Evolutionary conservation across 139 green algal species (phyloP).

Genomic region (Chlorella sorokiniana): DNA sequence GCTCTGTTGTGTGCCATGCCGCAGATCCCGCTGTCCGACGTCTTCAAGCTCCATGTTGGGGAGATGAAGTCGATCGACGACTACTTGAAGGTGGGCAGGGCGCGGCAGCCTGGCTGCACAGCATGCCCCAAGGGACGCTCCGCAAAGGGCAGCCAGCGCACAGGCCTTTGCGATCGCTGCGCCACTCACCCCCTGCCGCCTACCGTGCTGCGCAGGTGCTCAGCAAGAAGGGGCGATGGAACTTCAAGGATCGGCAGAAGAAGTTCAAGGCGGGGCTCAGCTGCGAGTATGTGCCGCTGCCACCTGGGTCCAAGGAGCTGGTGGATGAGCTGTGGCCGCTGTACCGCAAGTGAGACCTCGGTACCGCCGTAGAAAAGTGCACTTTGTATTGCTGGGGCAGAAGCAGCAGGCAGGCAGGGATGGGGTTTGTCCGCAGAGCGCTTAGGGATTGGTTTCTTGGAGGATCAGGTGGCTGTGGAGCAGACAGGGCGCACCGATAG

Average conservation of each 20-base stretch:
- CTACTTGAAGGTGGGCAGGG: slow-evolving; percentile 18
- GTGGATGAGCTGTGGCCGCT: slow-evolving; percentile 44
- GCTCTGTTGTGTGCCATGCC: background rate
- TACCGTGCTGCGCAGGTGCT: slow-evolving; percentile 9
- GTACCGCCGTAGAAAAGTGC: too few species aligned
- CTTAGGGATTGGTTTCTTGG: too few species aligned
- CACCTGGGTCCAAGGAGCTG: slow-evolving; percentile 25
- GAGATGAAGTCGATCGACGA: slow-evolving; percentile 47
- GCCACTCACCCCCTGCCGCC: too few species aligned
- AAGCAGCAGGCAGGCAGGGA: too few species aligned
- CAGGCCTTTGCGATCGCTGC: background rate
- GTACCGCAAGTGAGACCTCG: slow-evolving; percentile 24
- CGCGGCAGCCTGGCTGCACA: too few species aligned
- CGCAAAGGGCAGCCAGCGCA: too few species aligned
- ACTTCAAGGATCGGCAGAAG: slow-evolving; percentile 53
- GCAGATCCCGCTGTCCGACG: slow-evolving; percentile 39
- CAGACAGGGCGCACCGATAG: too few species aligned
- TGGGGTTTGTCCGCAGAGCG: too few species aligned
- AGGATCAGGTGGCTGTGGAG: too few species aligned
- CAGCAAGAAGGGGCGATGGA: slow-evolving; percentile 45
- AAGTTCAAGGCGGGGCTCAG: slow-evolving; percentile 26
- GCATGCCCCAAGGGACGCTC: too few species aligned
- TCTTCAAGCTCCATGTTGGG: slow-evolving; percentile 46
- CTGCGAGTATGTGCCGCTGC: slow-evolving; percentile 33
- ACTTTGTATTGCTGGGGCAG: too few species aligned